Percentiles rank a stretch among this genome's conserved stretches.
Evolutionary conservation across 192 early-diverging fungal genomes (phyloP).

Genomic region (Mortierella alpina): DNA sequence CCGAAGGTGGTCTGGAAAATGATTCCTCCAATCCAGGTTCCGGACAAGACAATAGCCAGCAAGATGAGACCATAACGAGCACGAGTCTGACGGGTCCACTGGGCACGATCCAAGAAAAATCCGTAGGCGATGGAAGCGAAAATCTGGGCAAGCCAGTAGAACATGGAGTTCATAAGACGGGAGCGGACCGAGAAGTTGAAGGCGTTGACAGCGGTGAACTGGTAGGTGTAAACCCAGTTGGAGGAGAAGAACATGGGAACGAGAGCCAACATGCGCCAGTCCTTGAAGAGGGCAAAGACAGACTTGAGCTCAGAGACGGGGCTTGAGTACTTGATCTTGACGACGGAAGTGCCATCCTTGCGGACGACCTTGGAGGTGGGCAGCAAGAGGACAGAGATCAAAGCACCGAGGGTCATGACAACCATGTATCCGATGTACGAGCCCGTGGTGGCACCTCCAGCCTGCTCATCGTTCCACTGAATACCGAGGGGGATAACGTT

Average conservation of each 20-base stretch:
- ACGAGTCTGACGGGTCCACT: slow-evolving; percentile 68
- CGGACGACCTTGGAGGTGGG: slow-evolving; percentile 70
- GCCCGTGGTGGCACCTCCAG: slow-evolving; percentile 64
- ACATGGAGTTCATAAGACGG: slow-evolving; percentile 74
- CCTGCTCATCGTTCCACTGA: slow-evolving; percentile 67
- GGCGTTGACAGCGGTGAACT: slow-evolving; percentile 66
- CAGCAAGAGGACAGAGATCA: slow-evolving; percentile 65
- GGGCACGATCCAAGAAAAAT: slow-evolving; percentile 67
- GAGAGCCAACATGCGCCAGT: slow-evolving; percentile 75
- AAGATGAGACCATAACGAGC: slow-evolving; percentile 69
- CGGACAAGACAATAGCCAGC: slow-evolving; percentile 58
- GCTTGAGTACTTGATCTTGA: slow-evolving; percentile 73
- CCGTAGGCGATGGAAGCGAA: slow-evolving; percentile 71
- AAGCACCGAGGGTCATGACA: slow-evolving; percentile 74
- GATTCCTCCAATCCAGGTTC: slow-evolving; percentile 71
- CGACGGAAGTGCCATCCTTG: slow-evolving; percentile 75
- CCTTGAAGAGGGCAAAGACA: slow-evolving; percentile 67
- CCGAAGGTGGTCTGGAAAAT: slow-evolving; percentile 67
- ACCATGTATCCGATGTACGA: slow-evolving; percentile 80
- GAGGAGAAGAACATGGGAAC: slow-evolving; percentile 76
- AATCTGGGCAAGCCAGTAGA: slow-evolving; percentile 86
- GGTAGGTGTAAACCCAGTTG: slow-evolving; percentile 86
- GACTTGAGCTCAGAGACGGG: slow-evolving; percentile 62
- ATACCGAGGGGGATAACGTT: slow-evolving; percentile 77
- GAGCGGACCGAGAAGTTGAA: slow-evolving; percentile 71